Evolutionary conservation across 345 rosid genomes (phyloP).

Genomic region (Excoecaria agallocha): DNA sequence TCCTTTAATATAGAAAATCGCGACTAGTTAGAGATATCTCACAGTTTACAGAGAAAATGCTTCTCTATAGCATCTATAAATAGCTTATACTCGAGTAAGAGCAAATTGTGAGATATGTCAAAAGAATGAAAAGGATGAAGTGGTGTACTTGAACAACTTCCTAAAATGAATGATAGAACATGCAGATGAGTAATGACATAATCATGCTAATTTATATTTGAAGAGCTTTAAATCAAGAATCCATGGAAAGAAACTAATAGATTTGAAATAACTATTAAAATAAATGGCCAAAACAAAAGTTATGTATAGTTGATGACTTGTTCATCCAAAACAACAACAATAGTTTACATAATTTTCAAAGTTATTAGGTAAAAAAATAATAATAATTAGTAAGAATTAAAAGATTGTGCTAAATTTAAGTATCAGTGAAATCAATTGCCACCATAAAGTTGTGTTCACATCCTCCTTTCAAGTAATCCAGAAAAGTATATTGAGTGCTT

Average conservation of each 20-base stretch:
- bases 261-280: background rate
- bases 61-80: background rate
- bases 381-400: background rate
- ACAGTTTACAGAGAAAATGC: background rate
- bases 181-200: background rate
- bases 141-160: background rate
- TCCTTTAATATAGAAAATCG: background rate
- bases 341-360: background rate
- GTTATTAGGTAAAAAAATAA: background rate
- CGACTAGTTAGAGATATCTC: background rate
- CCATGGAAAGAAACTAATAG: background rate
- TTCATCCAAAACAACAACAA: background rate
- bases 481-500: constrained; percentile 63
- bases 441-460: constrained; percentile 91
- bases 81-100: background rate
- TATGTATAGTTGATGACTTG: background rate
- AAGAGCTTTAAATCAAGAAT: background rate
- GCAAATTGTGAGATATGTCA: background rate
- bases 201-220: background rate
- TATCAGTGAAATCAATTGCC: constrained; percentile 95
- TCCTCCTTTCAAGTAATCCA: constrained; percentile 81
- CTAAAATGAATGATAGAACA: background rate
- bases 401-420: background rate
- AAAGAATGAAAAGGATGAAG: background rate
- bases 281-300: background rate